Base-by-base conservation (phyloP, 2,329 filamentous ascomycete genomes). In the Canariomyces notabilis region DNA sequence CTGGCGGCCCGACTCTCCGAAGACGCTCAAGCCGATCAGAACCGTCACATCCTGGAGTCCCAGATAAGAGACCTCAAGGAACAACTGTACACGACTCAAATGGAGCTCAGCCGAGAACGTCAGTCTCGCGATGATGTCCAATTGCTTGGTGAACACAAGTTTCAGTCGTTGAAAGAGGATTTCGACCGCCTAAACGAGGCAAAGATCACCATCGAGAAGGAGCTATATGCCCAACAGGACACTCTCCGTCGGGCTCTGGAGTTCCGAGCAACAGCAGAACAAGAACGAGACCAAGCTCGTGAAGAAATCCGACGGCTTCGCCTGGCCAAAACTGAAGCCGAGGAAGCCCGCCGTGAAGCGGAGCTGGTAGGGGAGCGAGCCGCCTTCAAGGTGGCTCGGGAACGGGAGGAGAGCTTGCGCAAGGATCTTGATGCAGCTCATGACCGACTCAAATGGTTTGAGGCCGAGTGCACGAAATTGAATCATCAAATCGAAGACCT, bases 171-270 rank as follows among this genome's bases (percentile, higher is more conserved):
- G 50, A 84, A 90, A 62, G 83, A 90, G 20, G 89, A 97, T 55
- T 95, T 83, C 57, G 84, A 94, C 40, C 79, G 81, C 26, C 75
- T 97, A 26, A 95, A 95, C 58, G 89, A 96, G 53, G 84, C 89
- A 21, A 98, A 98, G 67, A 95, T 96, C 59, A 95, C 83, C 37
- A 95, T 98, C 53, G 91, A 98, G 66, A 97, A 96, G 65, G 91
- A 97, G 66, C 83, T 98, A 64, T 97, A 97, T 63, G 85, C 87
- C 5, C 91, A 97, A 61, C 90, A 96, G 64, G 91, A 98, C 61
- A 86, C 87, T 9, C 77, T 96, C 37, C 82, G 93, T 31, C 82
- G 91, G 44, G 87, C 89, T 9, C 88, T 85, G 55, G 89, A 95
- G 64, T 85, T 87, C 37, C 81, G 88, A 23, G 76, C 82, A 5